phyloP scores from a whole-genome alignment of 164 flowering plant genomes.

The Echeveria elegans region DNA sequence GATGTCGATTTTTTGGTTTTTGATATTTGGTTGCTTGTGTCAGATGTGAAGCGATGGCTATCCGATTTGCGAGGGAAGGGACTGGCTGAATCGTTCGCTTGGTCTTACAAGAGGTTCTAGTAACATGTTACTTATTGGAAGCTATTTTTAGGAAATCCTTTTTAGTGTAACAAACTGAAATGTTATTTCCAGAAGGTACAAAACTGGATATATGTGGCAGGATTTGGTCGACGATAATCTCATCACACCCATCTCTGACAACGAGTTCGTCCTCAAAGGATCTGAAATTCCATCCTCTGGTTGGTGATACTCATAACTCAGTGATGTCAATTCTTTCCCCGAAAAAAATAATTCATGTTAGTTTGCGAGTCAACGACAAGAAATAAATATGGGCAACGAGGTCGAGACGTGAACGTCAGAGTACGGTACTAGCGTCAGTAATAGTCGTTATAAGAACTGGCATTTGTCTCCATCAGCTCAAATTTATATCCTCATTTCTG shows the following conservation, averaged over 20 bases:
- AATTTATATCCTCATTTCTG: not conserved
- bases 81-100: constrained; percentile 65
- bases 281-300: constrained; percentile 25
- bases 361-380: not conserved
- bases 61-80: constrained; percentile 66
- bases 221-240: constrained; percentile 60
- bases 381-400: not conserved
- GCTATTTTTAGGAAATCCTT: not conserved
- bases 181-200: constrained; percentile 45
- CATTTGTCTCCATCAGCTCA: not conserved
- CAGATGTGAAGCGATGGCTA: constrained; percentile 82
- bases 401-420: not conserved
- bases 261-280: constrained; percentile 67
- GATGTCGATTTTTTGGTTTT: not conserved
- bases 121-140: not conserved
- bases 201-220: constrained; percentile 66
- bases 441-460: not conserved
- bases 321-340: not conserved
- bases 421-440: not conserved
- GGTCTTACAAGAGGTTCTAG: constrained; percentile 83
- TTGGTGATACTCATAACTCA: constrained; percentile 9
- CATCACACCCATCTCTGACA: constrained; percentile 50
- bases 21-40: not conserved
- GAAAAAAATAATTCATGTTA: not conserved
- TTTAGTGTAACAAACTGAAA: not conserved